Evolutionary conservation across 768 basidiomycete species (phyloP), one percentile per base, ranked within the genome.

Genomic region (Sporobolomyces phaffii): DNA sequence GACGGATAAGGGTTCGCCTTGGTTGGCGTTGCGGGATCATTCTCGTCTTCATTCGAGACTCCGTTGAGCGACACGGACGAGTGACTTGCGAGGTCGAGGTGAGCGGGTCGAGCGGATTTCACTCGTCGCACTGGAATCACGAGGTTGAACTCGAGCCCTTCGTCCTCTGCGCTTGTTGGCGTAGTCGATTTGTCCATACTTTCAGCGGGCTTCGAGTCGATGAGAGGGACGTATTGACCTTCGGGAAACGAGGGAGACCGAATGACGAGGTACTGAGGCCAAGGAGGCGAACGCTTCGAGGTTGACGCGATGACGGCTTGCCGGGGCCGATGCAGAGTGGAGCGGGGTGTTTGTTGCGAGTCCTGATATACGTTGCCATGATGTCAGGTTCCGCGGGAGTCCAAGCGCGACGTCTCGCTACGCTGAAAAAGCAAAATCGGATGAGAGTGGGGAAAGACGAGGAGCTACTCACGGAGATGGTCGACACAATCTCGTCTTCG

Each of bases 401-500:
- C 38, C 38, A 38, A 38, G 10, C 38, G 17, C 38, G 38, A 38
- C 43, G 15, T 44, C n/a, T n/a, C n/a, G n/a, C n/a, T n/a, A n/a
- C n/a, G n/a, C n/a, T n/a, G n/a, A n/a, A n/a, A n/a, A n/a, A n/a
- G n/a, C n/a, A n/a, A n/a, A n/a, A n/a, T n/a, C n/a, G n/a, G n/a
- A n/a, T n/a, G n/a, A n/a, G n/a, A n/a, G n/a, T n/a, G n/a, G n/a
- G n/a, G n/a, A n/a, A n/a, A n/a, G n/a, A n/a, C n/a, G n/a, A n/a
- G n/a, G n/a, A n/a, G n/a, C n/a, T n/a, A 9, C 13, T 49, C 31
- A 65, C 64, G 38, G 40, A 52, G 34, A 65, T 20, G 29, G 64
- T 65, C 8, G 64, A 65, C 11, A 65, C 64, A 5, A 65, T 65
- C 52, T 60, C 64, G 24, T 65, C 64, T 8, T 54, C 64, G 5